phyloP scores from a whole-genome alignment of 2,329 filamentous ascomycete genomes.

The Fusarium musae region DNA sequence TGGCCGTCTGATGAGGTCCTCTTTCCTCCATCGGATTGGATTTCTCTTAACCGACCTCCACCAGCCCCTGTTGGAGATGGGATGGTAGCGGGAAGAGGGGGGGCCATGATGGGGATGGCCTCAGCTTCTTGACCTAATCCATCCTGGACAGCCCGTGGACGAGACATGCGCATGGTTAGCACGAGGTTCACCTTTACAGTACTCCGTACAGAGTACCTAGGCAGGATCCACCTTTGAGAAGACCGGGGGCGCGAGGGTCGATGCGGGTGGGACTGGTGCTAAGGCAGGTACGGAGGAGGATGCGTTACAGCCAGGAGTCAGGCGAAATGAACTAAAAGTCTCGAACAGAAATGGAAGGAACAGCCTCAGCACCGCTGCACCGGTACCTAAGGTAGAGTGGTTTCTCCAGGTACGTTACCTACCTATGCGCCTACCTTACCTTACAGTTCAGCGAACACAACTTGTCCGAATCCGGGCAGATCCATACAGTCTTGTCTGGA shows the following conservation, averaged over 20 bases:
- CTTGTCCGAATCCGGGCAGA: neutral
- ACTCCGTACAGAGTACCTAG: neutral
- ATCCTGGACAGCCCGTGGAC: constrained; percentile 8
- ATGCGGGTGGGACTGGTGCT: constrained; percentile 32
- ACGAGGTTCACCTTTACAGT: constrained; percentile 33
- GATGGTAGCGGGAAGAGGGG: constrained; percentile 43
- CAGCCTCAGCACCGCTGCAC: neutral
- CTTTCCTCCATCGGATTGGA: constrained; percentile 28
- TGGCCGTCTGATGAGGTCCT: constrained; percentile 10
- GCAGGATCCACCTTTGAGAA: constrained; percentile 24
- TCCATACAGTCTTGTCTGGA: neutral
- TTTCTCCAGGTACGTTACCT: neutral
- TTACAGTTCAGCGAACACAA: neutral
- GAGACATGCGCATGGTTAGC: constrained; percentile 33
- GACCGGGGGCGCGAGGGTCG: constrained; percentile 13
- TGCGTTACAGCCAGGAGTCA: constrained; percentile 27
- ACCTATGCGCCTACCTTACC: neutral
- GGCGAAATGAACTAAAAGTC: constrained; percentile 38
- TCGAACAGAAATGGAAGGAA: constrained; percentile 39
- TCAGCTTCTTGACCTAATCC: constrained; percentile 23
- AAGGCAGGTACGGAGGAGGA: constrained; percentile 41
- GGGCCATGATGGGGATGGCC: constrained; percentile 26
- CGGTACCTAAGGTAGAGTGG: neutral
- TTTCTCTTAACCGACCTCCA: constrained; percentile 39
- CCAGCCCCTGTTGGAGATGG: constrained; percentile 38